Evolutionary conservation across 2,329 filamentous ascomycete genomes (phyloP).

Genomic region (Akanthomyces lecanii): DNA sequence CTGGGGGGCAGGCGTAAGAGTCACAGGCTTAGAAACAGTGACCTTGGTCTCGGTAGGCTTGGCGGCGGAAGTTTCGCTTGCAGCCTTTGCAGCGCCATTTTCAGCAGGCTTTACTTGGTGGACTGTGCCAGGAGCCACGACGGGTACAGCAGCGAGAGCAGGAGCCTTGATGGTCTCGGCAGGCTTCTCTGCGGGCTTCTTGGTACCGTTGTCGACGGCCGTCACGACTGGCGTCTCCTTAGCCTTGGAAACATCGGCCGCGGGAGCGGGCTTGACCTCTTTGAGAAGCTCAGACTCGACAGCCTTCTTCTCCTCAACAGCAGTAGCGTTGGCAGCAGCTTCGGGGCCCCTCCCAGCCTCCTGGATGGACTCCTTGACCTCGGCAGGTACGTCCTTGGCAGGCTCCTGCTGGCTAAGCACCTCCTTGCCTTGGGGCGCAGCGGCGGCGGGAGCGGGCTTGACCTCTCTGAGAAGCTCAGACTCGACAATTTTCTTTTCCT

Average conservation of each 20-base stretch:
- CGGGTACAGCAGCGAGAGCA: slow-evolving; percentile 19
- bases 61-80: slow-evolving; percentile 17
- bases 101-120: neutral
- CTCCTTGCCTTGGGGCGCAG: slow-evolving; percentile 15
- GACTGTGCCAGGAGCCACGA: slow-evolving; percentile 19
- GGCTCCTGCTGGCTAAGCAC: slow-evolving; percentile 33
- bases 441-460: slow-evolving; percentile 36
- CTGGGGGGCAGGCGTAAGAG: slow-evolving; percentile 15
- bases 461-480: slow-evolving; percentile 66
- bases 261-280: slow-evolving; percentile 48
- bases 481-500: slow-evolving; percentile 72
- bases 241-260: slow-evolving; percentile 21
- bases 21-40: slow-evolving; percentile 20
- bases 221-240: slow-evolving; percentile 20
- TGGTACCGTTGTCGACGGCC: neutral
- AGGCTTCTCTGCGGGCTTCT: slow-evolving; percentile 10
- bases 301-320: slow-evolving; percentile 69
- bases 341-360: slow-evolving; percentile 62
- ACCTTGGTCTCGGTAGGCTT: slow-evolving; percentile 18
- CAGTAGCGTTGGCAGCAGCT: slow-evolving; percentile 63
- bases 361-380: slow-evolving; percentile 55
- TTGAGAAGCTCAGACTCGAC: slow-evolving; percentile 71
- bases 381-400: slow-evolving; percentile 47
- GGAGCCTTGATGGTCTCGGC: slow-evolving; percentile 17
- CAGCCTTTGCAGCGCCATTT: slow-evolving; percentile 14